Conservation (phyloP, 495 filamentous ascomycete genomes). For the Trichoderma erinaceum region DNA sequence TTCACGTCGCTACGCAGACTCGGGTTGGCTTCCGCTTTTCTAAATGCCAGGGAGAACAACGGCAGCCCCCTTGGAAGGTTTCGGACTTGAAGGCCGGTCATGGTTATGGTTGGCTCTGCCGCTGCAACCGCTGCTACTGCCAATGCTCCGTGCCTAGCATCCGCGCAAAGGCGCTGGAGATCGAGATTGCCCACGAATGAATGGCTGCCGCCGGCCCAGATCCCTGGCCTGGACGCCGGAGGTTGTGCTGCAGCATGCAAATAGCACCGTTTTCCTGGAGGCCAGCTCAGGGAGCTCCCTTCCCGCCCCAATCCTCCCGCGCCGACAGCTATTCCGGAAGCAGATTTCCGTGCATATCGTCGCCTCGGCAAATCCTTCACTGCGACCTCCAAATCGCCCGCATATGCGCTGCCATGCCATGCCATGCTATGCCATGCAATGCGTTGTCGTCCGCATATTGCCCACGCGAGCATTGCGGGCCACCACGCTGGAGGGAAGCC, state of each 20-base stretch:
- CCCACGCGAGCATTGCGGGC: conserved; percentile 11
- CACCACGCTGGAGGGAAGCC: not conserved
- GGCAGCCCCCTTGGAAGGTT: too few relatives aligned
- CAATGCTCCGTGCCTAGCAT: not conserved
- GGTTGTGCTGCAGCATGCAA: not conserved
- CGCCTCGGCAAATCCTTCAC: not conserved
- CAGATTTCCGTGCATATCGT: not conserved
- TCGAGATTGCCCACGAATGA: not conserved
- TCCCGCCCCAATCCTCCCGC: not conserved
- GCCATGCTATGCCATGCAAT: not conserved
- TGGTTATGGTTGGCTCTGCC: not conserved
- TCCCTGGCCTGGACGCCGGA: not conserved
- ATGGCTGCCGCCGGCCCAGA: not conserved
- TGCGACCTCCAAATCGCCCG: not conserved
- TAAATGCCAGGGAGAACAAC: too few relatives aligned
- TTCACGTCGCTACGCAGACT: not conserved
- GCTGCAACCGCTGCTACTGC: not conserved
- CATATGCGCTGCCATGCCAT: conserved; percentile 1
- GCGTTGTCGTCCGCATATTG: not conserved
- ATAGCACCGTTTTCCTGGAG: not conserved
- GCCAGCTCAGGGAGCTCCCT: too few relatives aligned
- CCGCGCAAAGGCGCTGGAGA: not conserved
- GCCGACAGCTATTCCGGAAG: not conserved
- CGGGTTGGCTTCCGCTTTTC: not conserved
- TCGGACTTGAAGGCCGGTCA: too few relatives aligned